Evolutionary conservation across 345 rosid species (phyloP), one percentile per base, ranked within the genome.

Genomic region (Eucalyptus curtisii): DNA sequence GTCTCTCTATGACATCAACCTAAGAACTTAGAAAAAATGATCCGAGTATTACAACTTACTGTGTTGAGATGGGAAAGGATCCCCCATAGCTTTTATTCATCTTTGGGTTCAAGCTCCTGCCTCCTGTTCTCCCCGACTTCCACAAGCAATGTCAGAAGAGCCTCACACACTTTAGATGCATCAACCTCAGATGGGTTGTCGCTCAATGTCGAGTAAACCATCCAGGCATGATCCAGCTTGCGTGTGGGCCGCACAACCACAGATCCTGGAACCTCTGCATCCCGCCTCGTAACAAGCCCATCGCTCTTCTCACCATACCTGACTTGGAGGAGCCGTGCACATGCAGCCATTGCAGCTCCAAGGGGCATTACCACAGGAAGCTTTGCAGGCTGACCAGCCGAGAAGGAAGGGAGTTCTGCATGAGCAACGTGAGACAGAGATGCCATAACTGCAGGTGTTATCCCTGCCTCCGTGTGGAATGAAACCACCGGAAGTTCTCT

Each of bases 271-370:
- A 96, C 99, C 92, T 96, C 97, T 4, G 99, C 99, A 64, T 98
- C 98, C 25, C 98, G 91, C 88, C 99, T 90, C 5, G 97, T 94
- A 89, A 97, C 99, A 0, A 98, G 95, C 37, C 99, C 99, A 6
- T 98, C 98, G 6, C 98, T 95, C 93, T 98, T 97, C 90, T 98
- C 97, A 2, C 96, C 95, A 40, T 98, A 97, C 92, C 99, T 93
- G 76, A 93, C 91, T 86, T 95, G 97, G 49, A 97, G 94, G 79
- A 97, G 92, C 94, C 94, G 99, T 15, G 99, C 99, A 52, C 99
- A 98, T 40, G 99, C 98, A 87, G 99, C 98, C 99, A 97, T 98
- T 53, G 96, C 99, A 86, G 99, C 99, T 86, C 98, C 96, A 4
- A 98, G 95, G 40, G 98, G 99, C 89, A 96, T 94, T 42, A 98